phyloP scores from a whole-genome alignment of 495 filamentous ascomycete species.

The Trichocladium uniseriatum region DNA sequence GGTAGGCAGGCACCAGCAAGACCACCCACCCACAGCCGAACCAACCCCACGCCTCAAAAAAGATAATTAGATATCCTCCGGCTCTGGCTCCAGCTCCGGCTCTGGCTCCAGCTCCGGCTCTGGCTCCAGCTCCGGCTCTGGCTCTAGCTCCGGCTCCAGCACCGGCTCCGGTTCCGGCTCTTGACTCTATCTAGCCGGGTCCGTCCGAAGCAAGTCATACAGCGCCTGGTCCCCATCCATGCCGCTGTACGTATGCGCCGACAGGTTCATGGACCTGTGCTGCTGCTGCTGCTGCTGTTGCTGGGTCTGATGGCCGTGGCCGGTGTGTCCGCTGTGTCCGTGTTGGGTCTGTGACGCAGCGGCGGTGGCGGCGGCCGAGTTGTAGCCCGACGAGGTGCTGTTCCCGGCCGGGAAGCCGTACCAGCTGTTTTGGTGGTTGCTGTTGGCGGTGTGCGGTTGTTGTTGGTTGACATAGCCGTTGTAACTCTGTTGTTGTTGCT shows the following conservation, averaged over 20 bases:
- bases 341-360: constrained; percentile 1
- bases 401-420: constrained; percentile 13
- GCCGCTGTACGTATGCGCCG: constrained; percentile 24
- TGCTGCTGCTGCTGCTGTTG: constrained; percentile 23
- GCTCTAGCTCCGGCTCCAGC: no score
- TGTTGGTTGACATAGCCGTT: constrained; percentile 5
- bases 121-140: no score
- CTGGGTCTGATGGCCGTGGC: constrained; percentile 7
- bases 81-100: no score
- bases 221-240: constrained; percentile 21
- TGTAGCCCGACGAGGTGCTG: no score
- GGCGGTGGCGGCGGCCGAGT: constrained; percentile 1
- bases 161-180: no score
- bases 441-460: constrained; percentile 4
- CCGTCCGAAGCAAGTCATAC: constrained; percentile 19
- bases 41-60: no score
- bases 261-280: constrained; percentile 28
- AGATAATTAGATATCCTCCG: no score
- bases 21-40: no score
- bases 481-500: constrained; percentile 9
- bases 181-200: constrained; percentile 6
- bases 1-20: no score
- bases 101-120: no score
- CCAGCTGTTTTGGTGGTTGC: constrained; percentile 14
- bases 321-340: constrained; percentile 4